Percentiles rank a stretch among this genome's conserved stretches.
Evolutionary conservation across 2,329 filamentous ascomycete genomes (phyloP).

Genomic region (Talaromyces islandicus): DNA sequence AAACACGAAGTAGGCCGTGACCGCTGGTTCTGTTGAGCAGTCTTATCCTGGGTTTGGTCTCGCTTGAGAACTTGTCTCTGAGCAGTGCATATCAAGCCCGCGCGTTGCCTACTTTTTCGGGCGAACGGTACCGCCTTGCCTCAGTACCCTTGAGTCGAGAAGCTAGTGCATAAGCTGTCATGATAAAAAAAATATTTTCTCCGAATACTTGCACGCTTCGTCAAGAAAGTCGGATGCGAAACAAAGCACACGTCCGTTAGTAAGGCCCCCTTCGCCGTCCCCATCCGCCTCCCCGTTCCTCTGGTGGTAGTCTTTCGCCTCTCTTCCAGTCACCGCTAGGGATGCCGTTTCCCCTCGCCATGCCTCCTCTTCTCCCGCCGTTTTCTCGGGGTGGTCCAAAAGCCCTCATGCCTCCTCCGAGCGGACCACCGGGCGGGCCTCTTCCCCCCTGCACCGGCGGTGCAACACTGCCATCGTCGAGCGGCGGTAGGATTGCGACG

Average conservation of each 20-base stretch:
- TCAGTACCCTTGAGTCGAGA: not conserved
- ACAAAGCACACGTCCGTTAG: conserved; percentile 12
- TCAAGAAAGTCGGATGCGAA: too few species aligned
- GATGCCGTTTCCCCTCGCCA: conserved; percentile 37
- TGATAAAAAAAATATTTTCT: not conserved
- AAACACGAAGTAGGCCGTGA: not conserved
- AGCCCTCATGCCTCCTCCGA: conserved; percentile 36
- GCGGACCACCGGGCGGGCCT: conserved; percentile 37
- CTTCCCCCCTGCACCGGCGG: conserved; percentile 47
- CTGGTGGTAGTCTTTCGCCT: conserved; percentile 41
- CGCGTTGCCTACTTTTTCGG: not conserved
- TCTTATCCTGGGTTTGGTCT: not conserved
- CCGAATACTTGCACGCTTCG: not conserved
- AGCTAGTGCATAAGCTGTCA: not conserved
- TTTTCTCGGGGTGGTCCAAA: conserved; percentile 39
- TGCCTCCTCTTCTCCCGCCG: conserved; percentile 32
- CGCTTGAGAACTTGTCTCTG: not conserved
- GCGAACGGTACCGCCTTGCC: not conserved
- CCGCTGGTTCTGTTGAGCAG: not conserved
- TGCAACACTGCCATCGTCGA: conserved; percentile 67
- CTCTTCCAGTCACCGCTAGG: conserved; percentile 45
- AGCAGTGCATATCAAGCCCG: not conserved
- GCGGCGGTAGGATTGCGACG: conserved; percentile 71
- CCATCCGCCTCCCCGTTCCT: conserved; percentile 27
- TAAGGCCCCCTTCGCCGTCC: conserved; percentile 38